phyloP scores from a whole-genome alignment of 2,329 filamentous ascomycete genomes.

The Mycogone perniciosa region DNA sequence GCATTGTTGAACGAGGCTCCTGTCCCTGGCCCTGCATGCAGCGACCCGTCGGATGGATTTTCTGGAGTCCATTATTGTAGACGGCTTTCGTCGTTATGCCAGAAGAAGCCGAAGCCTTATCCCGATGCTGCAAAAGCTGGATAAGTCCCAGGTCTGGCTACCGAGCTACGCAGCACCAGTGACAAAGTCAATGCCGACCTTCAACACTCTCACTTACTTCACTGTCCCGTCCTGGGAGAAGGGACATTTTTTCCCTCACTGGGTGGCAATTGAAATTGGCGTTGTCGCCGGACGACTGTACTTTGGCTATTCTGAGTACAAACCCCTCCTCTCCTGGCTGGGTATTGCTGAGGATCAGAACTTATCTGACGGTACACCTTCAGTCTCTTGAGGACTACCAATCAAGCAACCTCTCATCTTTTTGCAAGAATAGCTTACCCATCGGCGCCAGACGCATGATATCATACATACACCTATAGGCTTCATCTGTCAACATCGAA shows the following conservation, averaged over 20 bases:
- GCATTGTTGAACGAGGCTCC: background rate
- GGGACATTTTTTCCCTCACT: slow-evolving; percentile 38
- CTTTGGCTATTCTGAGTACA: slow-evolving; percentile 44
- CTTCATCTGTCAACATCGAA: slow-evolving; percentile 43
- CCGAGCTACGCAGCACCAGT: slow-evolving; percentile 54
- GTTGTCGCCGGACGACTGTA: slow-evolving; percentile 56
- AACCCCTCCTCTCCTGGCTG: slow-evolving; percentile 20
- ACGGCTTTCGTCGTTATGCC: slow-evolving; percentile 52
- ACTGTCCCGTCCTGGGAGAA: slow-evolving; percentile 40
- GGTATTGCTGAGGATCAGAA: background rate
- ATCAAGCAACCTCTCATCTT: slow-evolving; percentile 34
- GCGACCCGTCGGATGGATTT: slow-evolving; percentile 52
- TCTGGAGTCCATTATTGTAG: slow-evolving; percentile 43
- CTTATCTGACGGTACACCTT: background rate
- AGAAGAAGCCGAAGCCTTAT: slow-evolving; percentile 56
- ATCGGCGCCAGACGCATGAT: slow-evolving; percentile 48
- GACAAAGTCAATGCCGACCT: slow-evolving; percentile 52
- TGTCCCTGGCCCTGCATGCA: slow-evolving; percentile 15
- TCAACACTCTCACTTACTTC: slow-evolving; percentile 49
- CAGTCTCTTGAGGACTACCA: slow-evolving; percentile 1
- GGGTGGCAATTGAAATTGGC: slow-evolving; percentile 52
- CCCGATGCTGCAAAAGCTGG: slow-evolving; percentile 28
- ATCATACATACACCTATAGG: slow-evolving; percentile 54
- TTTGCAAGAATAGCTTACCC: slow-evolving; percentile 49
- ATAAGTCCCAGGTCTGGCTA: slow-evolving; percentile 33